phyloP scores from a whole-genome alignment of 257 asterid genomes.

The Ilex asprella region DNA sequence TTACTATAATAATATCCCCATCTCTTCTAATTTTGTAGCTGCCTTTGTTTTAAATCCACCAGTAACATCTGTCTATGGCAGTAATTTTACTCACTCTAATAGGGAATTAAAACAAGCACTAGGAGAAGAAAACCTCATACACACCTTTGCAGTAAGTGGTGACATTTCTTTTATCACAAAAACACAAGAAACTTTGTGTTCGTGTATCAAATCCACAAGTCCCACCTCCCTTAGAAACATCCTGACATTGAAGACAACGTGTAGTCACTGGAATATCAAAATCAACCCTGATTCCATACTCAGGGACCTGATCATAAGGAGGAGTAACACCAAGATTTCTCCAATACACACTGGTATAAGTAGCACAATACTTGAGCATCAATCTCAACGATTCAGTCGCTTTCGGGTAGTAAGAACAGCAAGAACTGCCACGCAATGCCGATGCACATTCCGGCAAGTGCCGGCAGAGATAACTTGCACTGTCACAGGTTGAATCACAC shows the following conservation, averaged over 20 bases:
- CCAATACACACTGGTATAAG: constrained; percentile 76
- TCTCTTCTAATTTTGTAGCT: no score
- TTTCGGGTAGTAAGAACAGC: constrained; percentile 86
- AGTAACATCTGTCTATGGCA: neutral
- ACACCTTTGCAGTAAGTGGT: constrained; percentile 69
- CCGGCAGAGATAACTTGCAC: constrained; percentile 73
- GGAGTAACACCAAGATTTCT: constrained; percentile 58
- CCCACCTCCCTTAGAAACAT: constrained; percentile 53
- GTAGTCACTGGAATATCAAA: constrained; percentile 80
- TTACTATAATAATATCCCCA: no score
- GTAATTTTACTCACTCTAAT: neutral
- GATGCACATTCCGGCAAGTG: constrained; percentile 59
- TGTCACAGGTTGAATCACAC: constrained; percentile 89
- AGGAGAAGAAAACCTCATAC: neutral
- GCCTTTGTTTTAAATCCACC: neutral
- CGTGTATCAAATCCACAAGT: constrained; percentile 64
- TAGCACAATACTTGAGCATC: constrained; percentile 71
- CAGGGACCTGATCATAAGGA: constrained; percentile 60
- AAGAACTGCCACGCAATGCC: constrained; percentile 39
- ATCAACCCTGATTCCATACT: constrained; percentile 79
- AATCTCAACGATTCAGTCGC: constrained; percentile 76
- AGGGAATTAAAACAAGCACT: neutral
- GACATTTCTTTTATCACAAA: constrained; percentile 60
- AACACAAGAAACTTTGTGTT: constrained; percentile 65
- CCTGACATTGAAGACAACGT: constrained; percentile 60